Evolutionary conservation across 352 stramenopile genomes (phyloP).

Genomic region (Pythium sukuiense): DNA sequence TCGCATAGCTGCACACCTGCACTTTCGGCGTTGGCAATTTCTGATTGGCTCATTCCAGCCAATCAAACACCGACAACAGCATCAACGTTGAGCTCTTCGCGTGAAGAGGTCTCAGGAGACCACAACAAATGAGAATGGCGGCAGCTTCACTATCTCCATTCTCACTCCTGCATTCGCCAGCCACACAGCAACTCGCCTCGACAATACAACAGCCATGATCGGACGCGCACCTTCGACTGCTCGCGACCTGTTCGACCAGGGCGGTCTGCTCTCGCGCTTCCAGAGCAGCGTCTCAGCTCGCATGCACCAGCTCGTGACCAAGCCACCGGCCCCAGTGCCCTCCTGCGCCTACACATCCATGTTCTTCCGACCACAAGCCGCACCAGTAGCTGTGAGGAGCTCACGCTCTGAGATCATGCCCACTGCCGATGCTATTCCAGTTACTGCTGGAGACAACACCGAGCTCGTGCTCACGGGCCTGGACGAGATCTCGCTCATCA

Average conservation of each 20-base stretch:
- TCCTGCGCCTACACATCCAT: conserved; percentile 11
- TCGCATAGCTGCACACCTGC: conserved; percentile 2
- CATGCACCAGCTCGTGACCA: conserved; percentile 23
- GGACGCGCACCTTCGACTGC: conserved; percentile 13
- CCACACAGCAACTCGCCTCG: background rate
- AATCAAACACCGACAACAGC: conserved; percentile 28
- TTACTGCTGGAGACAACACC: conserved; percentile 2
- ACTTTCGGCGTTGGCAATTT: conserved; percentile 22
- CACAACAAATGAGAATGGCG: background rate
- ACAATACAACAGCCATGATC: conserved; percentile 14
- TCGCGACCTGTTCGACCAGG: conserved; percentile 17
- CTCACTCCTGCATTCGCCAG: conserved; percentile 10
- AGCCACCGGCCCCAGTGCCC: background rate
- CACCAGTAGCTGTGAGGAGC: background rate
- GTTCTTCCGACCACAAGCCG: conserved; percentile 7
- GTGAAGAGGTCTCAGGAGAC: background rate
- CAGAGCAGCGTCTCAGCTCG: conserved; percentile 15
- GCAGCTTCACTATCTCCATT: background rate
- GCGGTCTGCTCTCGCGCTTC: conserved; percentile 16
- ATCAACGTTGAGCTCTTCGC: background rate
- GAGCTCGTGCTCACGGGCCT: conserved; percentile 39
- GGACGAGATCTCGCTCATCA: conserved; percentile 49
- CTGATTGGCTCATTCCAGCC: conserved; percentile 21
- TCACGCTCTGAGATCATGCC: background rate
- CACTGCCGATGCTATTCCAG: background rate